Conservation (phyloP, 805 yeast species). For the Myxozyma melibiosi region DNA sequence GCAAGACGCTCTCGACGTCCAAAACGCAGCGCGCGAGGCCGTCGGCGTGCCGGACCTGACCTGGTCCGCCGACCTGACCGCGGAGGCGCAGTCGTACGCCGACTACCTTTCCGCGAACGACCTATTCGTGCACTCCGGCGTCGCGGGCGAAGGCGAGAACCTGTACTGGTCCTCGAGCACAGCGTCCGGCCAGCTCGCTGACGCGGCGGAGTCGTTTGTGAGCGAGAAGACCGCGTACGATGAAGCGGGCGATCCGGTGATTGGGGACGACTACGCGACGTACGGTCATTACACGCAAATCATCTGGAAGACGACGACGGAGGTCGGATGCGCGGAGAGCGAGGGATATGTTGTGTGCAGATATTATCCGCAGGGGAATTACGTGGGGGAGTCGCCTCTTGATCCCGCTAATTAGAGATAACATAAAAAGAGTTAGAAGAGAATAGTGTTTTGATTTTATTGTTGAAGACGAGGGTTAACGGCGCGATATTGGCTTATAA, state of each 20-base stretch:
- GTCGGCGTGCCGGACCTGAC: constrained; percentile 5
- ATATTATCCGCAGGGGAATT: constrained; percentile 11
- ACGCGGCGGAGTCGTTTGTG: constrained; percentile 7
- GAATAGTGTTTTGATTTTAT: background rate
- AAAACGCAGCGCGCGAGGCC: constrained; percentile 9
- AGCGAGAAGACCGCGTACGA: constrained; percentile 9
- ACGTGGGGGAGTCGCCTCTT: constrained; percentile 6
- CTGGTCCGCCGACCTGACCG: constrained; percentile 6
- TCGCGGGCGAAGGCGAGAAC: constrained; percentile 12
- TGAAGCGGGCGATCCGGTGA: constrained; percentile 1
- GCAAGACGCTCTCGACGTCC: background rate
- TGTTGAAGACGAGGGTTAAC: background rate
- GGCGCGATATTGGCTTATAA: background rate
- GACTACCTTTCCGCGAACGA: constrained; percentile 6
- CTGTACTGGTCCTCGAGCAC: constrained; percentile 9
- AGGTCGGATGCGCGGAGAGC: constrained; percentile 11
- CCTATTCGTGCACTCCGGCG: constrained; percentile 9
- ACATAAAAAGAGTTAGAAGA: background rate
- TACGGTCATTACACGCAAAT: constrained; percentile 17
- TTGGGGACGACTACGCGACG: constrained; percentile 1
- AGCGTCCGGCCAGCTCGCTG: constrained; percentile 4
- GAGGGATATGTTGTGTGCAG: constrained; percentile 17
- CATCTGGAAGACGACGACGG: constrained; percentile 15
- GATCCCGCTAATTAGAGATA: background rate
- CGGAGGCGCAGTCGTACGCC: constrained; percentile 14